Base-by-base conservation (phyloP, 2,329 filamentous ascomycete species). In the Aspergillus flavus region DNA sequence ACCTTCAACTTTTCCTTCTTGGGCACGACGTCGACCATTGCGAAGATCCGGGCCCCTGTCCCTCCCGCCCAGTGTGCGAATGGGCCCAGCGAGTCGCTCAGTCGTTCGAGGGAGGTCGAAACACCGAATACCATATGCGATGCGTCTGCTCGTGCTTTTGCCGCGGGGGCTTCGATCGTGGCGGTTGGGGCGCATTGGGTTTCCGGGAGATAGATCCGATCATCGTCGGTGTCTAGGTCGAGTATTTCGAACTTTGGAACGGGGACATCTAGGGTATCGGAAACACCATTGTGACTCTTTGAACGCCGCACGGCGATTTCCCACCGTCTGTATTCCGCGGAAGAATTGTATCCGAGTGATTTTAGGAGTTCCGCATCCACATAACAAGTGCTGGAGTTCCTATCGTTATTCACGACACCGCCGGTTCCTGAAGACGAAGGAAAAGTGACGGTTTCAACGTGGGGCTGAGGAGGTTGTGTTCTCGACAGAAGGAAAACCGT, bases 111-210 rank as follows among this genome's bases (percentile, higher is more conserved):
- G 16, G 77, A 80, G 16, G 84, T 85, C 0, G 85, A 82, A 1
- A 87, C 79, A 58, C 84, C 85, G 62, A 87, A 86, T 41, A 84
- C 67, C 41, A 86, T 75, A 53, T 85, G 79, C 2, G 72, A 72
- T 0, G 77, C 72, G 64, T 84, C 84, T 14, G 64, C 65, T 2
- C 34, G 64, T 4, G 65, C 30, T 19, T 39, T 41, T n/a, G 54
- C 61, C 6, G 39, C 14, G 7, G 69, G 70, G 3, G 62, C 69
- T 50, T 69, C 45, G 19, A 72, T 66, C 0, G 63, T 66, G 36
- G 66, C 58, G 4, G 61, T 53, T 7, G 62, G 32, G 10, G 62
- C 54, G 52, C 68, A 69, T 57, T 48, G 50, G 2, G 58, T 50
- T n/a, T 61, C 56, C 5, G 65, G 34, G 19, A 59, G 67, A 45